Conservation (phyloP, 805 yeast genomes). For the Candida anglica region DNA sequence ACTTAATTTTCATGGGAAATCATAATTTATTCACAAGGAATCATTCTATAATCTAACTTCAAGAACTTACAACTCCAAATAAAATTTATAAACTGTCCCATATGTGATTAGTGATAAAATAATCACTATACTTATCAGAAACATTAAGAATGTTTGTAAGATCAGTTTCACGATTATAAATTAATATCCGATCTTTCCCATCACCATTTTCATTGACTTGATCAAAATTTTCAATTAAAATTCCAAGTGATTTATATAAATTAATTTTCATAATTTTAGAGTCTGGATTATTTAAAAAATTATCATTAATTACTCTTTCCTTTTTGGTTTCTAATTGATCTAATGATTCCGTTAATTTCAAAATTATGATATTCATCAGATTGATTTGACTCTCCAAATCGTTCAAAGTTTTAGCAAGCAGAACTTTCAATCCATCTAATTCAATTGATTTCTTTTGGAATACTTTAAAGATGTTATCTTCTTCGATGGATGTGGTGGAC, state of each 20-base stretch:
- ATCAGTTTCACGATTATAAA: slow-evolving; percentile 45
- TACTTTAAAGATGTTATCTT: slow-evolving; percentile 21
- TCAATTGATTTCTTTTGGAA: slow-evolving; percentile 24
- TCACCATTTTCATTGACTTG: slow-evolving; percentile 9
- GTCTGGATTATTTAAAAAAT: slow-evolving; percentile 34
- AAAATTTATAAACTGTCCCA: slow-evolving; percentile 72
- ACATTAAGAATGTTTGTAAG: slow-evolving; percentile 48
- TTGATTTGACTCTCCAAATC: slow-evolving; percentile 43
- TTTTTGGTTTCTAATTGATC: slow-evolving; percentile 31
- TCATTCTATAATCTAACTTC: too few species aligned
- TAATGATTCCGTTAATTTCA: slow-evolving; percentile 33
- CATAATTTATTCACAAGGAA: too few species aligned
- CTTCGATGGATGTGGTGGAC: slow-evolving; percentile 8
- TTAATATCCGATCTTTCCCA: slow-evolving; percentile 39
- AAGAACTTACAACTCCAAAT: too few species aligned
- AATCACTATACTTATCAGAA: slow-evolving; percentile 55
- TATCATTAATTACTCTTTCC: slow-evolving; percentile 25
- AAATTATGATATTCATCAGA: slow-evolving; percentile 25
- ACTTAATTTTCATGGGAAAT: too few species aligned
- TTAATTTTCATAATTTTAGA: slow-evolving; percentile 51
- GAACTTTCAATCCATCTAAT: slow-evolving; percentile 44
- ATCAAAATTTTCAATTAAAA: slow-evolving; percentile 44
- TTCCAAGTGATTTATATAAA: slow-evolving; percentile 58
- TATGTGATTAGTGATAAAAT: slow-evolving; percentile 67
- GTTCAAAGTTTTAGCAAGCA: slow-evolving; percentile 49